Conservation (phyloP, 2,329 filamentous ascomycete species). For the Aureobasidium sp. region DNA sequence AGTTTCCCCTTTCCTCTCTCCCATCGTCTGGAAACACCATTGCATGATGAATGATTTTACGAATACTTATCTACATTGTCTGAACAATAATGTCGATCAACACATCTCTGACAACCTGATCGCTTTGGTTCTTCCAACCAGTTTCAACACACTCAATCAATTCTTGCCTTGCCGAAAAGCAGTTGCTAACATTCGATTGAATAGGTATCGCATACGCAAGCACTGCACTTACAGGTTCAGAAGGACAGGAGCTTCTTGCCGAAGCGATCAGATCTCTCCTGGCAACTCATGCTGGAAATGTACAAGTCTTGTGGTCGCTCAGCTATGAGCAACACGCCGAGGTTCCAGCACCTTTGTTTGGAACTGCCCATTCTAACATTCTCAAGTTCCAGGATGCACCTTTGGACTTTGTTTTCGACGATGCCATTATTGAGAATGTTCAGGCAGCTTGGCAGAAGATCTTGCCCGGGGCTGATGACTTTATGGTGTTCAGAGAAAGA, state of each 20-base stretch:
- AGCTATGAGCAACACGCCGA: constrained; percentile 43
- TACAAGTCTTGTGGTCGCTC: constrained; percentile 46
- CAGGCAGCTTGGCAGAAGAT: constrained; percentile 63
- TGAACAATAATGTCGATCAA: constrained; percentile 76
- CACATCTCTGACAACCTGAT: constrained; percentile 81
- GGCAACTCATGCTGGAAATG: constrained; percentile 29
- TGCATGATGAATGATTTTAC: constrained; percentile 71
- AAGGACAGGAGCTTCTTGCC: constrained; percentile 32
- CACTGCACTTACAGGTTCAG: constrained; percentile 33
- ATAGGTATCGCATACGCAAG: constrained; percentile 55
- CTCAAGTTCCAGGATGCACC: constrained; percentile 54
- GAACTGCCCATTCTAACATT: constrained; percentile 30
- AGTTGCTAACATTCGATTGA: constrained; percentile 31
- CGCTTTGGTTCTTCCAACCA: constrained; percentile 27
- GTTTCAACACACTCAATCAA: constrained; percentile 20
- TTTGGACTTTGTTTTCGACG: constrained; percentile 67
- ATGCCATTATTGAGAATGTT: constrained; percentile 60
- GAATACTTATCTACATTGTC: constrained; percentile 99
- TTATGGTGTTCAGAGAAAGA: constrained; percentile 73
- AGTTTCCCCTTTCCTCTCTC: constrained; percentile 43
- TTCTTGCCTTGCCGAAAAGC: constrained; percentile 19
- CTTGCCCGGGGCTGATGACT: constrained; percentile 48
- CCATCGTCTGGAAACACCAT: constrained; percentile 30
- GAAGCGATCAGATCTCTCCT: constrained; percentile 37
- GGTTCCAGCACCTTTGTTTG: constrained; percentile 23